These are phyloP conservation scores for Copromyces sp. DNA, from an alignment of 495 filamentous ascomycete genomes.

Conservation along the genomic window DNA sequence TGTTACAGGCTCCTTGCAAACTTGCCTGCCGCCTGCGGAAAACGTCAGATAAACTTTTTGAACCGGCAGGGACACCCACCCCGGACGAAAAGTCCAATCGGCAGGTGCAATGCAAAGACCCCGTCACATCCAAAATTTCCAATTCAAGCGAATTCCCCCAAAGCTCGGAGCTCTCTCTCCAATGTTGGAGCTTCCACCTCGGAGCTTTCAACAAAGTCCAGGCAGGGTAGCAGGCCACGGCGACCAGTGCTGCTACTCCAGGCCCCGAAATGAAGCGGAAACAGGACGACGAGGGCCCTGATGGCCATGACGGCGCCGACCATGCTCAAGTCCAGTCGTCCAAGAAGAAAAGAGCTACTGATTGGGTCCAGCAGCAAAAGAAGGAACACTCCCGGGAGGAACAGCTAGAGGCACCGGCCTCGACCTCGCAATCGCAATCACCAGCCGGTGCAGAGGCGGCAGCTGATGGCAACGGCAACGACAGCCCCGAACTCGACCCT, in stretches of 20 bases:
- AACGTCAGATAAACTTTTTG: not conserved
- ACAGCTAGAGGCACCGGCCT: not conserved
- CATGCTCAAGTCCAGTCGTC: not conserved
- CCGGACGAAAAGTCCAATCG: not conserved
- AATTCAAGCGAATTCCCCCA: not conserved
- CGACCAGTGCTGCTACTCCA: not conserved
- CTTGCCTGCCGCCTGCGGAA: not conserved
- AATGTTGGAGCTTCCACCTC: not conserved
- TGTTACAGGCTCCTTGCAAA: not conserved
- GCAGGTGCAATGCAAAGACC: not conserved
- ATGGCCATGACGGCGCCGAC: not conserved
- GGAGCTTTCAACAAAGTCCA: not conserved
- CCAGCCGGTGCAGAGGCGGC: not conserved
- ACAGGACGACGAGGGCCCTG: constrained; percentile 3
- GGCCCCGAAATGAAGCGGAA: constrained; percentile 5
- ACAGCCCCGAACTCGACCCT: constrained; percentile 1
- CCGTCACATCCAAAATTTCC: not conserved
- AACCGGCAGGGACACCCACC: not conserved
- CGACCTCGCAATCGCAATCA: not conserved
- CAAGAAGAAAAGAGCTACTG: constrained; percentile 7
- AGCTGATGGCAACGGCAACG: not conserved
- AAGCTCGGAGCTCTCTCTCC: not conserved
- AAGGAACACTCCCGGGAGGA: not conserved
- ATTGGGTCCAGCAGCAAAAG: not conserved
- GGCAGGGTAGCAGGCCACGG: not conserved